Evolutionary conservation across 148 eudicot genomes (phyloP).

Genomic region (Polygonum aviculare): DNA sequence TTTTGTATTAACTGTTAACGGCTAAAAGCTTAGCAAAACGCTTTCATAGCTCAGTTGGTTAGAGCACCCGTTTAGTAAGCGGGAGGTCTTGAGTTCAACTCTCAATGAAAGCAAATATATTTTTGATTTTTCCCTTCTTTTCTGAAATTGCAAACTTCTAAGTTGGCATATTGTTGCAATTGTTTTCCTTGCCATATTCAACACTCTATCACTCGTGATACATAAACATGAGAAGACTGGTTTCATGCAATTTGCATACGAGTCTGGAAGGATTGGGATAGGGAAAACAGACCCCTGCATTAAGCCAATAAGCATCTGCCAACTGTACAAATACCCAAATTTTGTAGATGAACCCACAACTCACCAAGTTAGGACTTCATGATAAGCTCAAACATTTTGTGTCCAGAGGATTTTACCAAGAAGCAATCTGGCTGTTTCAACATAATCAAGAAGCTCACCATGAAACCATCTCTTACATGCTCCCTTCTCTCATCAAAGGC

Average conservation of each 20-base stretch:
- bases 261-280: too few relatives aligned
- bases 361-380: background rate
- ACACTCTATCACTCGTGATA: too few relatives aligned
- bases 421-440: conserved; percentile 29
- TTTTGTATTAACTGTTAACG: too few relatives aligned
- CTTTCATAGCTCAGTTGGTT: conserved; percentile 25
- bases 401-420: conserved; percentile 18
- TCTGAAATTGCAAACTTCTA: too few relatives aligned
- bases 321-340: background rate
- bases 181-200: too few relatives aligned
- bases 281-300: too few relatives aligned
- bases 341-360: conserved; percentile 13
- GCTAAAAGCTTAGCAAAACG: background rate
- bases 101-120: conserved; percentile 22
- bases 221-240: too few relatives aligned
- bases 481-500: conserved; percentile 44
- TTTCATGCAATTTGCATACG: too few relatives aligned
- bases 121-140: background rate
- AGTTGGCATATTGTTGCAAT: too few relatives aligned
- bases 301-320: too few relatives aligned
- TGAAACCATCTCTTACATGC: conserved; percentile 23
- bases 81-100: conserved; percentile 51
- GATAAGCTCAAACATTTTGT: conserved; percentile 23
- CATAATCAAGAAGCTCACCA: conserved; percentile 16
- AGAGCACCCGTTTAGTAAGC: conserved; percentile 55